These are phyloP conservation scores for Poteriospumella lacustris DNA, from an alignment of 108 stramenopile genomes.

Conservation along the genomic window DNA sequence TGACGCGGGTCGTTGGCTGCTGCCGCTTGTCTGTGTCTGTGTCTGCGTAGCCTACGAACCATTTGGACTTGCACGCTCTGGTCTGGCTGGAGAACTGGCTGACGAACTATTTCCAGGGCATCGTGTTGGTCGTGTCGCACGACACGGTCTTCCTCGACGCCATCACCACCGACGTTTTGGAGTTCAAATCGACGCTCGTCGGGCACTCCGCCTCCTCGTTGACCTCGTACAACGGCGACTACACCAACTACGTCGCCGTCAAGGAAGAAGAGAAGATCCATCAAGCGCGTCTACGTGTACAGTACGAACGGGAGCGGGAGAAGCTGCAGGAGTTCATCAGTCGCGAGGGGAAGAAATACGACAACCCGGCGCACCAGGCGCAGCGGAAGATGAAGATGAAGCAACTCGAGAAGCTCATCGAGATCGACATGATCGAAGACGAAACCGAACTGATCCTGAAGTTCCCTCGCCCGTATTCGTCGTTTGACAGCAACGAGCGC, in stretches of 20 bases:
- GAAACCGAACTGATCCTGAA: background rate
- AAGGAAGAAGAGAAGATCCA: background rate
- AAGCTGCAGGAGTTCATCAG: background rate
- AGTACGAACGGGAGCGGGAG: background rate
- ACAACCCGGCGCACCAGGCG: background rate
- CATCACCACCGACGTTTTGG: background rate
- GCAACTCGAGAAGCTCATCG: background rate
- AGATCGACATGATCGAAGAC: background rate
- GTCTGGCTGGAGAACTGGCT: conserved; percentile 22
- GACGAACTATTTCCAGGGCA: background rate
- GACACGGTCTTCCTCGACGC: background rate
- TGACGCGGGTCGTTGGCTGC: too few species aligned
- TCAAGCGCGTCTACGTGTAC: background rate
- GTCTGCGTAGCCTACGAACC: conserved; percentile 19
- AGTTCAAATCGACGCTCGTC: background rate
- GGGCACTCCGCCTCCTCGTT: background rate
- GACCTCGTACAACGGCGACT: background rate
- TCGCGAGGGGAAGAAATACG: conserved; percentile 22
- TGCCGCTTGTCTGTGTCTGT: too few species aligned
- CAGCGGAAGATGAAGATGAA: conserved; percentile 25
- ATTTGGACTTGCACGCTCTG: conserved; percentile 7
- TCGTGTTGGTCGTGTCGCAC: background rate
- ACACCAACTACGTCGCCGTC: background rate
- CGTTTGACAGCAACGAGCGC: background rate
- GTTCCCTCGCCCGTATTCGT: background rate